phyloP scores from a whole-genome alignment of 495 filamentous ascomycete genomes.

The Trichoderma asperelloides region DNA sequence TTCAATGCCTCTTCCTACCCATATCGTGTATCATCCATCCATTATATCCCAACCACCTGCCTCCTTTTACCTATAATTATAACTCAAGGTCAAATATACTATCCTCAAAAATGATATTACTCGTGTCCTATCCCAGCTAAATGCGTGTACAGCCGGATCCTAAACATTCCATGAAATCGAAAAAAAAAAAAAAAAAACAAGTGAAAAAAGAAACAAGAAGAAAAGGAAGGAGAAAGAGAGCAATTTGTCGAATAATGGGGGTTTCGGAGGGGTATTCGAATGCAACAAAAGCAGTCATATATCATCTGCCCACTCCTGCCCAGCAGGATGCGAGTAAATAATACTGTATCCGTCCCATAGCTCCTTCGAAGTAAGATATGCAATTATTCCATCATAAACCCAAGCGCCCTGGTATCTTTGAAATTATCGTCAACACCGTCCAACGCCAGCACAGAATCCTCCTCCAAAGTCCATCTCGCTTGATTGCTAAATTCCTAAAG shows the following conservation, averaged over 20 bases:
- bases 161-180: neutral
- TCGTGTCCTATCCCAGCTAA: neutral
- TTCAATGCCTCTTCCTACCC: neutral
- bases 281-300: neutral
- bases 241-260: neutral
- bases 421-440: constrained; percentile 8
- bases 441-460: neutral
- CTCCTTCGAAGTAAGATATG: neutral
- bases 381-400: neutral
- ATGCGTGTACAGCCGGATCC: neutral
- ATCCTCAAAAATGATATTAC: neutral
- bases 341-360: neutral
- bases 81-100: neutral
- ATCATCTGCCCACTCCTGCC: neutral
- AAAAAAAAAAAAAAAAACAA: neutral
- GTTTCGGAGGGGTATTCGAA: neutral
- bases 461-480: neutral
- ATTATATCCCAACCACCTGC: neutral
- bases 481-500: neutral
- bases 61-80: neutral
- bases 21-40: neutral
- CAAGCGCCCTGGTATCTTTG: constrained; percentile 7
- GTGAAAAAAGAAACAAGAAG: neutral
- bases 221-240: neutral
- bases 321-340: neutral